phyloP scores from a whole-genome alignment of 2,329 filamentous ascomycete genomes.

The Arthrobotrys sphaeroides region DNA sequence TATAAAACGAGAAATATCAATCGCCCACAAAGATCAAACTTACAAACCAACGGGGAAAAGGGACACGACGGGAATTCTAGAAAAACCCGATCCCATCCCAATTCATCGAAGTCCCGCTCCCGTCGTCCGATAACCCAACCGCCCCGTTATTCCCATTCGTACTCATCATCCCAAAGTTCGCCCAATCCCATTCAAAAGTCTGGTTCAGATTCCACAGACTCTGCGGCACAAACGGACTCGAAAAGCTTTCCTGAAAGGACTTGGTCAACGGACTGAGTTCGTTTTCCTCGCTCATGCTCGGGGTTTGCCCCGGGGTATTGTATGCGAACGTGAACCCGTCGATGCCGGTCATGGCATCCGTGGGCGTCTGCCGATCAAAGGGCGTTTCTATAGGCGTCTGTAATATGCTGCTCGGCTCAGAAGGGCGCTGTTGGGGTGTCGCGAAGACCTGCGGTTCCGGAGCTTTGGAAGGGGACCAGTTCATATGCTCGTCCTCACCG shows the following conservation, averaged over 20 bases:
- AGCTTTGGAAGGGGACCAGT: constrained; percentile 24
- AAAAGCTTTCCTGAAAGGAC: constrained; percentile 62
- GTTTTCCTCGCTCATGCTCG: constrained; percentile 53
- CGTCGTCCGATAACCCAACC: constrained; percentile 31
- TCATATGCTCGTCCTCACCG: constrained; percentile 44
- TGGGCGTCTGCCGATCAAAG: constrained; percentile 35
- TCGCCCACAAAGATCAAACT: neutral
- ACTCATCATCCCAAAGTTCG: constrained; percentile 51
- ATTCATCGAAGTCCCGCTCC: constrained; percentile 5
- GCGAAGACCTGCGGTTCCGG: neutral
- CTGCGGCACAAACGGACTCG: constrained; percentile 83
- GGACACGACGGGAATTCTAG: neutral
- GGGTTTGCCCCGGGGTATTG: constrained; percentile 55
- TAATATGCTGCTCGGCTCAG: neutral
- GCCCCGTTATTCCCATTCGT: constrained; percentile 5
- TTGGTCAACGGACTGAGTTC: constrained; percentile 57
- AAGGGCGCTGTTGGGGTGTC: neutral
- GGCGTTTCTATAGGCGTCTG: constrained; percentile 28
- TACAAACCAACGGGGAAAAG: neutral
- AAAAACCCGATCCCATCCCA: constrained; percentile 52
- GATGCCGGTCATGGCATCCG: constrained; percentile 25
- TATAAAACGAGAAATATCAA: neutral
- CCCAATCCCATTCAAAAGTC: constrained; percentile 90
- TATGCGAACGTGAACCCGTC: constrained; percentile 46
- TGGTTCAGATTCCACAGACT: constrained; percentile 96